Evolutionary conservation across 2,329 filamentous ascomycete species (phyloP).

Genomic region (Cercospora sesami): DNA sequence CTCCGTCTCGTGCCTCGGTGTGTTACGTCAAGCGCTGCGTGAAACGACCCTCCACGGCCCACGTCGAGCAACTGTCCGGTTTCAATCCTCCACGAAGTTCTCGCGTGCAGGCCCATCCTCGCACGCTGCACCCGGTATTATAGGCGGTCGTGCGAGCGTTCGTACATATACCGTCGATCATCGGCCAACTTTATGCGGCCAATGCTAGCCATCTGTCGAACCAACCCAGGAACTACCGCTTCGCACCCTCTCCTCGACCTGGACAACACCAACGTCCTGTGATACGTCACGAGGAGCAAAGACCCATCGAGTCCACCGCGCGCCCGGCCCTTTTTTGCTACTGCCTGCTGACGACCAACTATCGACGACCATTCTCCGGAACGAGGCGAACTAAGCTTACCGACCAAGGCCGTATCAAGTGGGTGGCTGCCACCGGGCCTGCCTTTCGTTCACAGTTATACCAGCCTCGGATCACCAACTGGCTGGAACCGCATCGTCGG

Average conservation of each 20-base stretch:
- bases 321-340: constrained; percentile 12
- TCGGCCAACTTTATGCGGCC: constrained; percentile 29
- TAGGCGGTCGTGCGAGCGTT: constrained; percentile 24
- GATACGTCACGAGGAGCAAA: constrained; percentile 25
- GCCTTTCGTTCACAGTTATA: constrained; percentile 4
- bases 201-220: constrained; percentile 18
- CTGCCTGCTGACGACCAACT: constrained; percentile 13
- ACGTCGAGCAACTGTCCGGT: constrained; percentile 23
- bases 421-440: constrained; percentile 8
- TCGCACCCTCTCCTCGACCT: constrained; percentile 11
- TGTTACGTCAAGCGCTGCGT: constrained; percentile 34
- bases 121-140: constrained; percentile 26
- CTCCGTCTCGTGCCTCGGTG: constrained; percentile 30
- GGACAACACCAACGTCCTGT: constrained; percentile 14
- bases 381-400: constrained; percentile 15
- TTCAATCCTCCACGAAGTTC: constrained; percentile 30
- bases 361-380: constrained; percentile 15
- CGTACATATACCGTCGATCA: constrained; percentile 27
- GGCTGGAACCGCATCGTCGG: not conserved
- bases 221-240: constrained; percentile 17
- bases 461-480: not conserved
- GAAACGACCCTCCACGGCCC: constrained; percentile 31
- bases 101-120: constrained; percentile 28
- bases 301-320: constrained; percentile 20
- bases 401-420: constrained; percentile 20